Base-by-base conservation (phyloP, 2,329 filamentous ascomycete species). In the Colletotrichum sp. region DNA sequence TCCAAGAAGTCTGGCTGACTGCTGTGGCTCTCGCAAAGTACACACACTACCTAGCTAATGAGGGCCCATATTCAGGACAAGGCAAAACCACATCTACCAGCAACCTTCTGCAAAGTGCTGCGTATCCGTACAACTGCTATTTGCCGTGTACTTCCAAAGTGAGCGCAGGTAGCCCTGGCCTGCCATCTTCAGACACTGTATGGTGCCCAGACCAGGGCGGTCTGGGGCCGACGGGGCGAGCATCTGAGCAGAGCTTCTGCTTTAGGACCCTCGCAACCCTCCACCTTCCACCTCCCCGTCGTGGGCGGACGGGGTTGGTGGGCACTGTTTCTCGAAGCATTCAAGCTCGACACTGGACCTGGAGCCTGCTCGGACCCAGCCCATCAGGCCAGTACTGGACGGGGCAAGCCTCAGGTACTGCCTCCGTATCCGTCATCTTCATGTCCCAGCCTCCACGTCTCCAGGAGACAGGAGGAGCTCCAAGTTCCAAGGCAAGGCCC, bases 201-300 rank as follows among this genome's bases (percentile, higher is more conserved):
- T 32, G 30, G 15, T 59, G 28, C 68, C 32, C 62, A 63, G 72
- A 39, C 62, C 15, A 75, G 62, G 69, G 60, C 52, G 59, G 59
- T 60, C 68, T 71, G 62, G 67, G 67, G 72, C 72, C 72, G 68
- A 75, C 72, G 21, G 28, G 34, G 68, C 55, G 57, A 70, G n/a
- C 49, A 57, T 60, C 69, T 65, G 70, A 69, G 69, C 73, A 76
- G 73, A 76, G 73, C 64, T 72, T 73, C 70, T 73, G 70, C 73
- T 73, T 39, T 63, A n/a, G 26, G 63, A 59, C 64, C 57, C 63
- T 69, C 57, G 55, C 44, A 52, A 39, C 24, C 39, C 55, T 73
- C 71, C 73, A 76, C 73, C 57, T 68, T 63, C 73, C 73, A 72
- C 69, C 32, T 64, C 57, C 69, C 63, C 69, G 68, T 67, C 69